These are phyloP conservation scores for Daedaleopsis nitida DNA, from an alignment of 768 basidiomycete species.

Conservation along the genomic window DNA sequence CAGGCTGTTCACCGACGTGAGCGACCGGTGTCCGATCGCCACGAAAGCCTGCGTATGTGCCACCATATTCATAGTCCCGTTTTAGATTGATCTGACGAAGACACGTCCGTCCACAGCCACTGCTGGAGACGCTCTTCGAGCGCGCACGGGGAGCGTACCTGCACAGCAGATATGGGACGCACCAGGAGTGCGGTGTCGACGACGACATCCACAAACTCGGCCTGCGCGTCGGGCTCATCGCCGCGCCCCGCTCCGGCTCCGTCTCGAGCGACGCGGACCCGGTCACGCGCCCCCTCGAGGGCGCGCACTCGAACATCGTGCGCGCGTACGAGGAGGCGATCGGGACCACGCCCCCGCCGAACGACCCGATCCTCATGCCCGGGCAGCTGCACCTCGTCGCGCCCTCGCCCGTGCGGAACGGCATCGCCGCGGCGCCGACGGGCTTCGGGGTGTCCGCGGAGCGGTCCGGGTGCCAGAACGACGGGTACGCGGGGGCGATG, in stretches of 20 bases:
- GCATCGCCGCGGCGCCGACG: slow-evolving; percentile 2
- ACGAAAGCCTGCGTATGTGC: slow-evolving; percentile 57
- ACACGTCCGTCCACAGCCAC: slow-evolving; percentile 44
- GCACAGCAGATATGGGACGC: slow-evolving; percentile 36
- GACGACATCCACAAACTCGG: slow-evolving; percentile 29
- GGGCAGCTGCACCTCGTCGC: slow-evolving; percentile 15
- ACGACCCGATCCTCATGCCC: slow-evolving; percentile 19
- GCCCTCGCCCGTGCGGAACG: neutral
- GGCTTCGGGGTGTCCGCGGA: slow-evolving; percentile 21
- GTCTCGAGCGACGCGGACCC: slow-evolving; percentile 8
- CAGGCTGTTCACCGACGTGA: slow-evolving; percentile 57
- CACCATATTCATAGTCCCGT: neutral
- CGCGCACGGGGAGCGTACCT: slow-evolving; percentile 50
- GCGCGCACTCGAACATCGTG: slow-evolving; percentile 26
- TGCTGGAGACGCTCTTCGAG: slow-evolving; percentile 56
- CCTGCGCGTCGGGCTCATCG: slow-evolving; percentile 22
- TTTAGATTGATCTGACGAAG: slow-evolving; percentile 1
- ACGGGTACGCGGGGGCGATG: slow-evolving; percentile 3
- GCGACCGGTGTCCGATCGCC: slow-evolving; percentile 60
- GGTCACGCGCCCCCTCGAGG: slow-evolving; percentile 22
- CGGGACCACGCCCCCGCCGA: slow-evolving; percentile 20
- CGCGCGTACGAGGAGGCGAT: slow-evolving; percentile 25
- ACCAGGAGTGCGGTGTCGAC: slow-evolving; percentile 16
- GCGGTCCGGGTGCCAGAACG: slow-evolving; percentile 15
- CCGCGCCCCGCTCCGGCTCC: neutral